A percentile compares a stretch with the other conserved stretches of the same genome.
These are phyloP conservation scores for Chrysoporthe cubensis DNA, from an alignment of 2,329 filamentous ascomycete genomes.

Conservation along the genomic window DNA sequence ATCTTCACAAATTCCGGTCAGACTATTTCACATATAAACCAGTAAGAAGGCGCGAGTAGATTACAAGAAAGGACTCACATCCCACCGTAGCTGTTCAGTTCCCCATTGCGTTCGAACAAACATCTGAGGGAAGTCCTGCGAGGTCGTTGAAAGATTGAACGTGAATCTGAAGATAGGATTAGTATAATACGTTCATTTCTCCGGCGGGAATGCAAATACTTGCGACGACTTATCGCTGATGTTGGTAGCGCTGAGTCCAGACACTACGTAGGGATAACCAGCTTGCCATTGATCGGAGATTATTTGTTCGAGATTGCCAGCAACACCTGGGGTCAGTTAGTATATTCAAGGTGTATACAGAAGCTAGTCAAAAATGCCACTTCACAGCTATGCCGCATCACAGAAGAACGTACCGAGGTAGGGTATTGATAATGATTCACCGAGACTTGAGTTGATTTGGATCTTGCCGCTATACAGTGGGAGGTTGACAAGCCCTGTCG, in stretches of 20 bases:
- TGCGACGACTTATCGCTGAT: constrained; percentile 31
- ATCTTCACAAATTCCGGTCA: constrained; percentile 27
- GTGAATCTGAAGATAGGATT: constrained; percentile 29
- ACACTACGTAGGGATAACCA: constrained; percentile 24
- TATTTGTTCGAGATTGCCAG: neutral
- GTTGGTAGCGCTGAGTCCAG: constrained; percentile 13
- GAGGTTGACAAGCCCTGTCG: constrained; percentile 36
- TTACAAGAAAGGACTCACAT: constrained; percentile 29
- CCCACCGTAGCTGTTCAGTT: constrained; percentile 35
- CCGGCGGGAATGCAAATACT: neutral
- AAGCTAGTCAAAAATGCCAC: no score
- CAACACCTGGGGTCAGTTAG: constrained; percentile 5
- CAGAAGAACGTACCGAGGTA: constrained; percentile 35
- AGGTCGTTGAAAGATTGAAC: constrained; percentile 32
- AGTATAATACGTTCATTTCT: neutral
- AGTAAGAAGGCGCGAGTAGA: neutral
- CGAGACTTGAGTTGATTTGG: constrained; percentile 37
- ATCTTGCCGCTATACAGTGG: constrained; percentile 42
- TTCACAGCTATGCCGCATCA: no score
- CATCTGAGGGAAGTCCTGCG: constrained; percentile 35
- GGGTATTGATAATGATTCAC: constrained; percentile 39
- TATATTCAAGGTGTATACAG: no score
- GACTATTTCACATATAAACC: neutral
- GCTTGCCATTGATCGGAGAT: constrained; percentile 12
- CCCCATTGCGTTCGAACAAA: constrained; percentile 32